phyloP scores from a whole-genome alignment of 1,139 yeast species.

The Pichia sp. region DNA sequence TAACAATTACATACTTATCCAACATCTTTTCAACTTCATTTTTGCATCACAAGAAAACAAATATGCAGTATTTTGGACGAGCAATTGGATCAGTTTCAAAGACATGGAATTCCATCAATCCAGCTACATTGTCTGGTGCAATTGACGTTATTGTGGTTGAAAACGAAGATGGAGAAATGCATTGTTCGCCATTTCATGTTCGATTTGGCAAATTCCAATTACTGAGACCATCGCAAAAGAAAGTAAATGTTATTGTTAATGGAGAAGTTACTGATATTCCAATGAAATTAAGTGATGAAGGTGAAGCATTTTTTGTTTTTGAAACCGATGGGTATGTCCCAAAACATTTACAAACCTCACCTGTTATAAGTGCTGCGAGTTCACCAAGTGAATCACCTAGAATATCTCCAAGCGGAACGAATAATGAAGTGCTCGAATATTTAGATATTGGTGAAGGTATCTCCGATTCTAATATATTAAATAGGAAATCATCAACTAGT shows the following conservation, averaged over 20 bases:
- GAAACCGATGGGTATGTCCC: constrained; percentile 76
- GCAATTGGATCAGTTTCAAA: constrained; percentile 93
- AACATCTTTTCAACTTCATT: no score
- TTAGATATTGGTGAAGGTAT: constrained; percentile 29
- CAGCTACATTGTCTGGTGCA: constrained; percentile 95
- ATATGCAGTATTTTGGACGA: constrained; percentile 95
- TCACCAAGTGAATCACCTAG: constrained; percentile 64
- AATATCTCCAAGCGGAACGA: constrained; percentile 19
- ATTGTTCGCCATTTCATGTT: constrained; percentile 95
- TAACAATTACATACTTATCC: no score
- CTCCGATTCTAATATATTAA: constrained; percentile 11
- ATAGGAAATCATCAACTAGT: not conserved
- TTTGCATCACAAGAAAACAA: no score
- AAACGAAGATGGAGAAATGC: constrained; percentile 73
- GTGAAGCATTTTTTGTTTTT: constrained; percentile 96
- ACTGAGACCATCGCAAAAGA: constrained; percentile 92
- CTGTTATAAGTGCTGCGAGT: constrained; percentile 75
- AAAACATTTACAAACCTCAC: constrained; percentile 77
- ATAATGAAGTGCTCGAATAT: constrained; percentile 47
- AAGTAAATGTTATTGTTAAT: constrained; percentile 82
- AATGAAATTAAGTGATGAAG: constrained; percentile 96
- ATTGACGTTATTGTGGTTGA: constrained; percentile 97
- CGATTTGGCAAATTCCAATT: constrained; percentile 92
- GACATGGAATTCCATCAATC: constrained; percentile 95
- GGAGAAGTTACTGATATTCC: constrained; percentile 78